Evolutionary conservation across 2,329 filamentous ascomycete genomes (phyloP), one percentile per base, ranked within the genome.

Genomic region (Cladobotryum mycophilum): DNA sequence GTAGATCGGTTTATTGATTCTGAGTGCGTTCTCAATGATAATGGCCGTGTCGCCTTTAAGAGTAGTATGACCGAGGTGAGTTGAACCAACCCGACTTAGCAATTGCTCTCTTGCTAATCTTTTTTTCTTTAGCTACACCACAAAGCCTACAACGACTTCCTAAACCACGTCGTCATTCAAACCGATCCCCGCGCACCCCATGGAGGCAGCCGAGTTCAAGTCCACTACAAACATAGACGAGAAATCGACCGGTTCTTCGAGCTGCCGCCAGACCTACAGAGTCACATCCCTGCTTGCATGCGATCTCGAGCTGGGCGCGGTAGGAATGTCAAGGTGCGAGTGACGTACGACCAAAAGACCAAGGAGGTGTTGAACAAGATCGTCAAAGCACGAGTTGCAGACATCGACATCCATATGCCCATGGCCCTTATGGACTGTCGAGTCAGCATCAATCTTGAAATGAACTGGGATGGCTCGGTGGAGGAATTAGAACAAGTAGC

Each of bases 391-490:
- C 83, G 90, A n/a, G 77, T 97, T 13, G 84, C 82, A 22, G 90
- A 99, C 65, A 72, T 96, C n/a, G 87, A 96, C 60, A 79, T 99
- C 15, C 85, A 87, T 68, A 86, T 89, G 59, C 92, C 93, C 0
- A 74, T 75, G 45, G 80, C 79, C 8, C 81, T 82, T 3, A 88
- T 96, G 62, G 93, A 99, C 69, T 96, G 90, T 70, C 88, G 93
- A 11, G 85, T 99, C 58, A 95, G 89, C 61, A 84, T 99, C 63
- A 97, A 96, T 64, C 79, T 99, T 2, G 95, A 99, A 80, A 90
- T 95, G 80, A 80, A 85, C 48, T 95, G 85, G 73, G 79, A 89
- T 3, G 89, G 90, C 2, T 61, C 87, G 0, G 75, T 82, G 3
- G 73, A 79, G 37, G 79, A 81, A 53, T 66, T 83, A 13, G 74